phyloP scores from a whole-genome alignment of 1,284 basidiomycete species.

The Boletus sp. region DNA sequence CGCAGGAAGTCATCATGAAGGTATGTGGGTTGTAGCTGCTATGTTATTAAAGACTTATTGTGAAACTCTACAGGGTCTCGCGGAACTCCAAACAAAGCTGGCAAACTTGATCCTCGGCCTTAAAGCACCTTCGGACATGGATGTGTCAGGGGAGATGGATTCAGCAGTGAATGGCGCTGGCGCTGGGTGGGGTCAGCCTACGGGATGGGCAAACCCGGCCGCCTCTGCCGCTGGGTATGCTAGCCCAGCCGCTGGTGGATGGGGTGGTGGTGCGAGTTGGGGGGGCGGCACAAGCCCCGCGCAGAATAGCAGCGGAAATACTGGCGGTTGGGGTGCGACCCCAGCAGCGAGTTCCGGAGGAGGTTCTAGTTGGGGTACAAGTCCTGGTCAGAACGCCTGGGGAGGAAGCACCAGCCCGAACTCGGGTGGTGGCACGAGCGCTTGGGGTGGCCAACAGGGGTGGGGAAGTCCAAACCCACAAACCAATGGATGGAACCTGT shows the following conservation, averaged over 20 bases:
- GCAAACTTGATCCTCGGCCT: conserved; percentile 77
- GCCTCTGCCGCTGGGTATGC: conserved; percentile 35
- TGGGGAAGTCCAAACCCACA: conserved; percentile 46
- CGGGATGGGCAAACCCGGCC: conserved; percentile 19
- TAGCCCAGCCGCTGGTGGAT: conserved; percentile 35
- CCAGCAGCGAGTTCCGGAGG: conserved; percentile 28
- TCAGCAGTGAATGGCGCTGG: conserved; percentile 34
- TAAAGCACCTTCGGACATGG: conserved; percentile 61
- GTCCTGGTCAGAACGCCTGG: conserved; percentile 36
- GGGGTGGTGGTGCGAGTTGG: conserved; percentile 34
- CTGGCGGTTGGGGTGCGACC: conserved; percentile 26
- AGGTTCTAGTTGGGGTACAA: conserved; percentile 36
- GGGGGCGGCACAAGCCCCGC: conserved; percentile 32
- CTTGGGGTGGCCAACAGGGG: conserved; percentile 37
- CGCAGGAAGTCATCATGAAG: conserved; percentile 87
- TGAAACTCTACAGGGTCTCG: conserved; percentile 57
- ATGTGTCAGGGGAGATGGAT: conserved; percentile 40
- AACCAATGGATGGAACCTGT: conserved; percentile 56
- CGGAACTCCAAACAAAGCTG: conserved; percentile 79
- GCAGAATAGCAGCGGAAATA: conserved; percentile 27
- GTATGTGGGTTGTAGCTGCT: conserved; percentile 37
- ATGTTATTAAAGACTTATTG: background rate
- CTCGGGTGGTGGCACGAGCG: conserved; percentile 21
- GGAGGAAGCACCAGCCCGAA: conserved; percentile 36
- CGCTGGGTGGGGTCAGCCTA: conserved; percentile 24